Evolutionary conservation across 192 early-diverging fungal species (phyloP), one percentile per base, ranked within the genome.

Genomic region (Paraglomus brasilianum): DNA sequence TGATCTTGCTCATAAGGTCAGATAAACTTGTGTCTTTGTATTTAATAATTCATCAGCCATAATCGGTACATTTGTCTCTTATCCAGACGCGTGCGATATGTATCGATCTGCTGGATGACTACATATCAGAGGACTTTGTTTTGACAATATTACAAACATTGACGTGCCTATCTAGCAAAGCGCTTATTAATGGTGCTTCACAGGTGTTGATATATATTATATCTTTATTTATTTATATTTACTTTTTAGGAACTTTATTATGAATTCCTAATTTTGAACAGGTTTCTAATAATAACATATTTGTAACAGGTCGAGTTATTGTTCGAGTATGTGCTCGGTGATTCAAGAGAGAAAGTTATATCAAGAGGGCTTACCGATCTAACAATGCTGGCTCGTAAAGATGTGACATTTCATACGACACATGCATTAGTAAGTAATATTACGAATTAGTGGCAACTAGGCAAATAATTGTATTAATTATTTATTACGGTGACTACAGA

Each of bases 121-220:
- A 38, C 38, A 19, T 48, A 2, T 45, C 47, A 21, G 63, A 49
- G 14, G 42, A 38, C 38, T 30, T 38, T 6, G 15, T 49, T 15
- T 49, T 49, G 8, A 49, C 63, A 0, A 66, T 66, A 7, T 49
- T 50, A 38, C 47, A 49, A 50, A 66, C 63, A 0, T 66, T 66
- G 47, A 66, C 63, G 13, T 66, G 36, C 24, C 47, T 66, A 50
- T 66, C 63, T 19, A 39, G 47, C 40, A 45, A 19, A n/a, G 63
- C 63, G n/a, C 63, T 50, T 66, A 38, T 30, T 36, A 36, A 66
- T 36, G 50, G 22, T 30, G 7, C 63, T 39, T 30, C 38, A 39
- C 63, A 66, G 10, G 63, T 66, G 30, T 41, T 17, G 22, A 60
- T 21, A 24, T 38, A 5, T 13, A 45, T 45, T n/a, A 13, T 19